Evolutionary conservation across 108 stramenopile genomes (phyloP).

Genomic region (Cyclostephanos tholiformis): DNA sequence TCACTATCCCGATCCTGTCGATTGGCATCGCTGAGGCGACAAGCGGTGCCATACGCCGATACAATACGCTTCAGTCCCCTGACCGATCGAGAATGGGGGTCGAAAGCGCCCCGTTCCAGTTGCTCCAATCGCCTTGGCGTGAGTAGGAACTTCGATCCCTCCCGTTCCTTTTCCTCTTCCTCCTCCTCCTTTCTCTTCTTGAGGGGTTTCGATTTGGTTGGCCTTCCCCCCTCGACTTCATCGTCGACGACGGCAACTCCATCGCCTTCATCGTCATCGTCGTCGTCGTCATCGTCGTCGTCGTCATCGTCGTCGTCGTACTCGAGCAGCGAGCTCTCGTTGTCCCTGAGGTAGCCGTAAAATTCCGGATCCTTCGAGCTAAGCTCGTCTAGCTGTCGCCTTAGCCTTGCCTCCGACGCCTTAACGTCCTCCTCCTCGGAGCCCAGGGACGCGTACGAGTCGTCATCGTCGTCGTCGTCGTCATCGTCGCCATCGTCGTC

Average conservation of each 20-base stretch:
- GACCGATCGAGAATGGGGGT: conserved; percentile 56
- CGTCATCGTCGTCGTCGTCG: conserved; percentile 51
- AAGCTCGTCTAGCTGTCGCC: conserved; percentile 77
- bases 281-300: conserved; percentile 60
- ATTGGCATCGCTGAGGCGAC: conserved; percentile 68
- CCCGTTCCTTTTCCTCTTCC: conserved; percentile 40
- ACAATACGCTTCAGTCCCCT: conserved; percentile 79
- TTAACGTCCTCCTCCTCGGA: conserved; percentile 83
- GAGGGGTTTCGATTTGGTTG: too few relatives aligned
- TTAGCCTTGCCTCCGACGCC: conserved; percentile 72
- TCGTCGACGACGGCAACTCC: too few relatives aligned
- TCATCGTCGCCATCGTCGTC: too few relatives aligned
- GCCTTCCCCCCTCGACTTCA: too few relatives aligned
- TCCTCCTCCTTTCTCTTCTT: conserved; percentile 39
- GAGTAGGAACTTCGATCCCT: conserved; percentile 50
- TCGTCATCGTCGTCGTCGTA: conserved; percentile 56
- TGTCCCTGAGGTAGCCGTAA: conserved; percentile 84
- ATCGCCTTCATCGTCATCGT: too few relatives aligned
- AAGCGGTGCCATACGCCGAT: conserved; percentile 78
- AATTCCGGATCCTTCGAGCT: conserved; percentile 88
- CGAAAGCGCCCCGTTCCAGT: conserved; percentile 70
- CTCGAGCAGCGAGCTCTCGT: conserved; percentile 73
- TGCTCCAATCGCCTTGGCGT: conserved; percentile 53
- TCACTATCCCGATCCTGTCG: conserved; percentile 41
- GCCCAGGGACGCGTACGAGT: conserved; percentile 43